These are phyloP conservation scores for Phaeotremella fagi DNA, from an alignment of 768 basidiomycete genomes.

Conservation along the genomic window DNA sequence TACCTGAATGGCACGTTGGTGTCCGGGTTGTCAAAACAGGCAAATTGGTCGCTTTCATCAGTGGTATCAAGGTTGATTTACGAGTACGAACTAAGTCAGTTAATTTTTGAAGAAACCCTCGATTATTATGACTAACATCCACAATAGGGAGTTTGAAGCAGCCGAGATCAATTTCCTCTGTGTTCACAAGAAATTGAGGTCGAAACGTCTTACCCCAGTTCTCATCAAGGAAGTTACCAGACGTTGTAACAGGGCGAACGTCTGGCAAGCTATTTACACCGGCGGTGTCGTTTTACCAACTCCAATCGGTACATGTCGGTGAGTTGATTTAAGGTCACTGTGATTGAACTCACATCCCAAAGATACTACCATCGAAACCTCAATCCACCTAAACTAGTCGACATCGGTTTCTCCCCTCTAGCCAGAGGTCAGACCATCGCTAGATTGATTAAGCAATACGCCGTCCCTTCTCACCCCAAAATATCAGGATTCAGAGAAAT, in stretches of 20 bases:
- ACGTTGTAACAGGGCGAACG: slow-evolving; percentile 76
- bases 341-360: neutral
- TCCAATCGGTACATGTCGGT: slow-evolving; percentile 80
- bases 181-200: slow-evolving; percentile 93
- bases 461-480: slow-evolving; percentile 53
- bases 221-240: slow-evolving; percentile 97
- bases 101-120: neutral
- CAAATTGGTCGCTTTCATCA: slow-evolving; percentile 94
- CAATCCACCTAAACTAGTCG: slow-evolving; percentile 86
- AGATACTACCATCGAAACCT: slow-evolving; percentile 90
- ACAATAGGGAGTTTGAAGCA: slow-evolving; percentile 59
- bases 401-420: slow-evolving; percentile 80
- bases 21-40: slow-evolving; percentile 84
- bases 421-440: slow-evolving; percentile 84
- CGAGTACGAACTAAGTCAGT: slow-evolving; percentile 79
- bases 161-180: slow-evolving; percentile 97
- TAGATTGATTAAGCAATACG: slow-evolving; percentile 75
- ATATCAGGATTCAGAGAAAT: slow-evolving; percentile 75
- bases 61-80: slow-evolving; percentile 79
- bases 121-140: too few species aligned
- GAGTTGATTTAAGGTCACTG: slow-evolving; percentile 30
- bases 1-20: slow-evolving; percentile 91
- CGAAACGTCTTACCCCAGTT: slow-evolving; percentile 89
- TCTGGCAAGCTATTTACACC: slow-evolving; percentile 97
- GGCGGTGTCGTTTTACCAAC: slow-evolving; percentile 91